phyloP scores from a whole-genome alignment of 768 basidiomycete genomes.

The Mycena kentingensis region DNA sequence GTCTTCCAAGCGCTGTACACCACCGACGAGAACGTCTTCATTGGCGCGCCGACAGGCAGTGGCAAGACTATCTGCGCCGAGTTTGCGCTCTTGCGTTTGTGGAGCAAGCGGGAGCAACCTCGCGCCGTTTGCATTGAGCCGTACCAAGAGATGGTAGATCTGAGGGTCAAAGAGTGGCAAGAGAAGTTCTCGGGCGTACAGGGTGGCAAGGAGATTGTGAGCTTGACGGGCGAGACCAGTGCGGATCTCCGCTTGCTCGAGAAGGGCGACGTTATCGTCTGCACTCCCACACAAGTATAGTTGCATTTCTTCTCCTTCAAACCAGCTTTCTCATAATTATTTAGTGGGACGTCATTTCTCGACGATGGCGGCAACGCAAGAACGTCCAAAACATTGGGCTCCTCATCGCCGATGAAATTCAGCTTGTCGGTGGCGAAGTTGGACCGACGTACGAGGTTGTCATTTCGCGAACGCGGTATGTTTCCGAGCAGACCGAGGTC shows the following conservation, averaged over 20 bases:
- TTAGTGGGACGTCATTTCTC: constrained; percentile 93
- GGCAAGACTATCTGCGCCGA: constrained; percentile 98
- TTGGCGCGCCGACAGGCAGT: constrained; percentile 94
- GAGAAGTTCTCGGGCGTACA: constrained; percentile 80
- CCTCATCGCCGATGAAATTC: constrained; percentile 93
- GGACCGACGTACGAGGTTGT: constrained; percentile 97
- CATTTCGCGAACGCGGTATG: constrained; percentile 94
- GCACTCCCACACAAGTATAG: constrained; percentile 85
- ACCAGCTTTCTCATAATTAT: constrained; percentile 5
- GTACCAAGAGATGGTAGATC: constrained; percentile 96
- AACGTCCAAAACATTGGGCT: constrained; percentile 93
- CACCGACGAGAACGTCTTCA: constrained; percentile 93
- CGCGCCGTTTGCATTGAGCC: constrained; percentile 96
- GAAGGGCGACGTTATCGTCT: constrained; percentile 91
- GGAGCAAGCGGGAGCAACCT: constrained; percentile 82
- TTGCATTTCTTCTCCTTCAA: background rate
- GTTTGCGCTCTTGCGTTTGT: constrained; percentile 91
- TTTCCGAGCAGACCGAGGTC: constrained; percentile 89
- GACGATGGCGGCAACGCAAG: constrained; percentile 95
- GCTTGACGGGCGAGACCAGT: constrained; percentile 91
- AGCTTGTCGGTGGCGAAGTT: constrained; percentile 91
- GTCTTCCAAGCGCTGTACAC: constrained; percentile 98
- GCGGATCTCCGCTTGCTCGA: constrained; percentile 88
- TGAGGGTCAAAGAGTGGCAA: constrained; percentile 86
- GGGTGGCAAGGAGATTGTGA: constrained; percentile 92